Conservation (phyloP, 768 basidiomycete species). For the Dendrothele bispora region DNA sequence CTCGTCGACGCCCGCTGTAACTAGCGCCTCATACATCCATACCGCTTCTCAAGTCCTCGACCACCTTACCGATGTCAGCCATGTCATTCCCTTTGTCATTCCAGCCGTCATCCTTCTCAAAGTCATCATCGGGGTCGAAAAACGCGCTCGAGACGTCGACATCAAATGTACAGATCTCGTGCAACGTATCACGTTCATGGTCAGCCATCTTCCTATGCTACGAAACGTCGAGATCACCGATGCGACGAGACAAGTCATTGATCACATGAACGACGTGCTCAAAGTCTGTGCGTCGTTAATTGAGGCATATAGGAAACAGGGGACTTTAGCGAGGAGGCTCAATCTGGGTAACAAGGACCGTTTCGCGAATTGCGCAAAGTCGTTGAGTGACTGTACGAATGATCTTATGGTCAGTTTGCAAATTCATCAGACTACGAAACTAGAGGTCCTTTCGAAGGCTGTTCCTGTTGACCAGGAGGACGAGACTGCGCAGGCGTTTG, state of each 20-base stretch:
- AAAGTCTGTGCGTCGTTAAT: constrained; percentile 39
- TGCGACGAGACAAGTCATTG: constrained; percentile 34
- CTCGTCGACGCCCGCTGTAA: neutral
- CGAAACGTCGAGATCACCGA: constrained; percentile 30
- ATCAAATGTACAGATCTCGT: constrained; percentile 39
- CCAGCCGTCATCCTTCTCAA: constrained; percentile 40
- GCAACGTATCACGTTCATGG: constrained; percentile 44
- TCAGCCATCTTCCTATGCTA: constrained; percentile 35
- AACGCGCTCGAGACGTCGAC: constrained; percentile 35
- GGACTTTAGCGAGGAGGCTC: constrained; percentile 34
- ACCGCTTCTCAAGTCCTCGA: constrained; percentile 31
- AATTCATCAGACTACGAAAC: constrained; percentile 36
- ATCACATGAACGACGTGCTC: constrained; percentile 36
- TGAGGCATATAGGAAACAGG: constrained; percentile 38
- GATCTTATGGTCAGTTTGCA: constrained; percentile 42
- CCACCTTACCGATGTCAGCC: constrained; percentile 34
- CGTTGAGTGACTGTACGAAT: constrained; percentile 32
- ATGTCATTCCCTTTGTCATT: constrained; percentile 35
- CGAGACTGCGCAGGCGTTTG: constrained; percentile 32
- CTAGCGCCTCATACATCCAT: constrained; percentile 13
- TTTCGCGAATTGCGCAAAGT: constrained; percentile 30
- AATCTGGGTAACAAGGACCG: constrained; percentile 36
- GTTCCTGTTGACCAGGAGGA: constrained; percentile 38
- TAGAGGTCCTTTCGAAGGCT: constrained; percentile 36
- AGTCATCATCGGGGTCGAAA: constrained; percentile 39